Evolutionary conservation across 2,329 filamentous ascomycete species (phyloP), one percentile per base, ranked within the genome.

Genomic region (Zelopaecilomyces penicillatus): DNA sequence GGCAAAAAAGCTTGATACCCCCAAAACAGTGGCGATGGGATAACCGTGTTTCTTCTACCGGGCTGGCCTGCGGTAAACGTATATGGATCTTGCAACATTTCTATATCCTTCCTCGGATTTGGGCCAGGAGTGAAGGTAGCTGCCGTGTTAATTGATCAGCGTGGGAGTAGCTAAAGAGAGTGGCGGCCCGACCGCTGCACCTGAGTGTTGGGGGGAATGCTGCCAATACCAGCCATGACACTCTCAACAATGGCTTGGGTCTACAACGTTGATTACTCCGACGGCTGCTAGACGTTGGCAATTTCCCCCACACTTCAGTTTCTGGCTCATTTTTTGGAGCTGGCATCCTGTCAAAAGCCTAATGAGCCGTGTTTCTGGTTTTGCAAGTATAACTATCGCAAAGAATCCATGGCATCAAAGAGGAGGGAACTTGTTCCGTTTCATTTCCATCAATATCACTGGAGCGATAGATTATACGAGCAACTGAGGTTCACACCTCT

Each of bases 1-100:
- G 54, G 54, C 52, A 57, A 52, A 60, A 56, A 53, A 55, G 54
- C 56, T 60, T 65, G 57, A 68, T 67, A 66, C 63, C 61, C 60
- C 55, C 44, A 58, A 57, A 59, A 56, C 49, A 50, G 50, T 48
- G 52, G 54, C 46, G 52, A 44, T 44, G 51, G 51, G 50, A 54
- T 44, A 44, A 47, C 50, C 43, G 48, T 38, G 46, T 46, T 48
- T 54, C 48, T 44, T 49, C 41, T 47, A 35, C 42, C 43, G 42
- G 45, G 49, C 35, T 43, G 37, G 42, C 34, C 9, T 36, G 36
- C 35, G 42, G 35, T 44, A 41, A 42, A 39, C 34, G 39, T 46
- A 43, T 42, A 39, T 39, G 43, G 45, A 37, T 42, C 49, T 48
- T 45, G 32, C 43, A 49, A 49, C 56, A 53, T 51, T 48, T 51